Evolutionary conservation across 2,329 filamentous ascomycete genomes (phyloP).

Genomic region (Malbranchea zuffiana): DNA sequence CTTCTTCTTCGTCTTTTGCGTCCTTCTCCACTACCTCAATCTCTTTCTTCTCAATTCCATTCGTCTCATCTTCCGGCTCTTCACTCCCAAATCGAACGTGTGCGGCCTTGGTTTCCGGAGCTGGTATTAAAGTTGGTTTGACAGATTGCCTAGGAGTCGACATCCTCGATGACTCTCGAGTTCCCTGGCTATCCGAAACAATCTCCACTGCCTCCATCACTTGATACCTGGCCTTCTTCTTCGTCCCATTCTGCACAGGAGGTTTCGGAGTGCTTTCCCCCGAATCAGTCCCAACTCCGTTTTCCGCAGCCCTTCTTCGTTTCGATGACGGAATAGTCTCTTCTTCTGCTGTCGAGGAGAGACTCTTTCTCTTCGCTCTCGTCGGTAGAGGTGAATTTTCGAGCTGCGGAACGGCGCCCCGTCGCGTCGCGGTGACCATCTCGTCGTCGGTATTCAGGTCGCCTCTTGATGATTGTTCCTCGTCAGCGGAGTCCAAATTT

Average conservation of each 20-base stretch:
- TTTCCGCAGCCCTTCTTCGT: slow-evolving; percentile 4
- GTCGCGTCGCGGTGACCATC: slow-evolving; percentile 29
- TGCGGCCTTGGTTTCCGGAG: slow-evolving; percentile 12
- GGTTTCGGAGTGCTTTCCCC: background rate
- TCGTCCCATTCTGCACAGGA: background rate
- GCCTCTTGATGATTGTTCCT: slow-evolving; percentile 12
- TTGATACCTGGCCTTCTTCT: slow-evolving; percentile 7
- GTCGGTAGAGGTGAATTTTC: slow-evolving; percentile 6
- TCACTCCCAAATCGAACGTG: slow-evolving; percentile 35
- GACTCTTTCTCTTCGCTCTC: slow-evolving; percentile 25
- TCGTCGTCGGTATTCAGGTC: slow-evolving; percentile 10
- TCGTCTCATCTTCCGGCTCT: slow-evolving; percentile 20
- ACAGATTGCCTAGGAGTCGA: background rate
- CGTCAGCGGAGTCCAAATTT: slow-evolving; percentile 22
- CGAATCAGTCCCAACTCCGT: background rate
- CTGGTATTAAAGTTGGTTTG: background rate
- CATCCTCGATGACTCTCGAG: slow-evolving; percentile 6
- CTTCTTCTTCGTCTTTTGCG: slow-evolving; percentile 19
- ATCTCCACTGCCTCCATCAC: slow-evolving; percentile 13
- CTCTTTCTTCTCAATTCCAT: slow-evolving; percentile 16
- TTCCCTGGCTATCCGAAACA: slow-evolving; percentile 3
- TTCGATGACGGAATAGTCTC: slow-evolving; percentile 7
- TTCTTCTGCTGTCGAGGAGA: slow-evolving; percentile 1
- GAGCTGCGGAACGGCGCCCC: slow-evolving; percentile 18
- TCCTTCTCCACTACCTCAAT: slow-evolving; percentile 8